These are phyloP conservation scores for Zygotorulaspora danielsina DNA, from an alignment of 805 yeast genomes.

Conservation along the genomic window DNA sequence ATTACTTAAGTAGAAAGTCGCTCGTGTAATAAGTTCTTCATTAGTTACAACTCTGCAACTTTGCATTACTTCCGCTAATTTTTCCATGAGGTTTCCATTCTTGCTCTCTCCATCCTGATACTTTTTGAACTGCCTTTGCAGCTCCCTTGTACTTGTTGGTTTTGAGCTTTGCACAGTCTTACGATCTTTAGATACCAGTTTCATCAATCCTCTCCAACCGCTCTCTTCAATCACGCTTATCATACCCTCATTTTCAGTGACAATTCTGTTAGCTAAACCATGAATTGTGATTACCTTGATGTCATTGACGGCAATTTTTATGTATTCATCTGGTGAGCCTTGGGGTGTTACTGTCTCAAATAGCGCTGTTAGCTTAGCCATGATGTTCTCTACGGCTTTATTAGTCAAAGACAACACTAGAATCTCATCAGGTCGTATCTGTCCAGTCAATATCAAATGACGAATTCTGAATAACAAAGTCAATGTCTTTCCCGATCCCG, in stretches of 20 bases:
- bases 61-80: slow-evolving; percentile 29
- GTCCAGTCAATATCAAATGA: slow-evolving; percentile 38
- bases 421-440: slow-evolving; percentile 48
- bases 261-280: slow-evolving; percentile 50
- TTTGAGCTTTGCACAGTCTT: slow-evolving; percentile 14
- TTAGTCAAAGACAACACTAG: slow-evolving; percentile 65
- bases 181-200: slow-evolving; percentile 30
- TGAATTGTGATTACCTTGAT: slow-evolving; percentile 58
- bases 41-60: slow-evolving; percentile 35
- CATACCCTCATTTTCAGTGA: slow-evolving; percentile 39
- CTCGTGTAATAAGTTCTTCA: slow-evolving; percentile 30
- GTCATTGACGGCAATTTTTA: slow-evolving; percentile 18
- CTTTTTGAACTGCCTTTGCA: slow-evolving; percentile 22
- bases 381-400: slow-evolving; percentile 53
- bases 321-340: slow-evolving; percentile 6
- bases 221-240: slow-evolving; percentile 50
- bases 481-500: slow-evolving; percentile 70
- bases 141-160: slow-evolving; percentile 14
- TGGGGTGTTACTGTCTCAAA: slow-evolving; percentile 36
- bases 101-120: slow-evolving; percentile 13
- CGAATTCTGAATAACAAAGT: slow-evolving; percentile 54
- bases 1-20: slow-evolving; percentile 16
- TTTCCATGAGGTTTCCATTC: slow-evolving; percentile 20
- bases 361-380: slow-evolving; percentile 28
- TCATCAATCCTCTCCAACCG: slow-evolving; percentile 47